phyloP scores from a whole-genome alignment of 2,329 filamentous ascomycete species.

The Paecilomyces dactylethromorphus region DNA sequence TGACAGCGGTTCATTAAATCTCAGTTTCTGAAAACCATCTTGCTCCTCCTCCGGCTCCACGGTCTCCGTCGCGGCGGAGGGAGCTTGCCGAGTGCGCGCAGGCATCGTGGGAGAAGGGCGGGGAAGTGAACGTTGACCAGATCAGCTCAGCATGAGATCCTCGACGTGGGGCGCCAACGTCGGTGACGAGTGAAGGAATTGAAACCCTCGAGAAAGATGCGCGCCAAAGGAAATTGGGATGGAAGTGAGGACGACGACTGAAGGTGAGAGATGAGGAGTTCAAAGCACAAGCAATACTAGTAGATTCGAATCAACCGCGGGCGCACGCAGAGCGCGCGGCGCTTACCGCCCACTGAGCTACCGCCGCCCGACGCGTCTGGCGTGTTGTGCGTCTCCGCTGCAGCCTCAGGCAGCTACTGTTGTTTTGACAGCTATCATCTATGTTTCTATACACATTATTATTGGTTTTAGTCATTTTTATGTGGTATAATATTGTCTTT shows the following conservation, averaged over 20 bases:
- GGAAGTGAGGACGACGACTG: neutral
- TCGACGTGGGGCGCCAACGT: neutral
- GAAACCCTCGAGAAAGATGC: neutral
- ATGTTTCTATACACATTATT: neutral
- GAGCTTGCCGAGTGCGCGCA: constrained; percentile 36
- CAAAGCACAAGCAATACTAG: constrained; percentile 1
- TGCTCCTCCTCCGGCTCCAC: constrained; percentile 26
- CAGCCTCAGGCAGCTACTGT: neutral
- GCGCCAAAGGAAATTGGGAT: neutral
- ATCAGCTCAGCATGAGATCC: constrained; percentile 9
- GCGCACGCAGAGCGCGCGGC: too few species aligned
- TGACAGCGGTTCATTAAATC: constrained; percentile 79
- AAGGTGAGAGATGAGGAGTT: neutral
- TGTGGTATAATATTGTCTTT: too few species aligned
- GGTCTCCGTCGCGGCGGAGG: constrained; percentile 23
- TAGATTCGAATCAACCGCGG: neutral
- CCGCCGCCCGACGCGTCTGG: constrained; percentile 8
- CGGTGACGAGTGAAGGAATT: neutral
- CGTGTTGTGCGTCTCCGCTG: constrained; percentile 2
- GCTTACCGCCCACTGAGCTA: neutral
- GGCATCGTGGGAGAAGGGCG: constrained; percentile 28
- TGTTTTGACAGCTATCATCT: neutral
- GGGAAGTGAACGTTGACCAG: constrained; percentile 7
- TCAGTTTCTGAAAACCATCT: constrained; percentile 43
- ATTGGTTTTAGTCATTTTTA: neutral